phyloP scores from a whole-genome alignment of 148 eudicot genomes.

The Amaranthus cruentus region DNA sequence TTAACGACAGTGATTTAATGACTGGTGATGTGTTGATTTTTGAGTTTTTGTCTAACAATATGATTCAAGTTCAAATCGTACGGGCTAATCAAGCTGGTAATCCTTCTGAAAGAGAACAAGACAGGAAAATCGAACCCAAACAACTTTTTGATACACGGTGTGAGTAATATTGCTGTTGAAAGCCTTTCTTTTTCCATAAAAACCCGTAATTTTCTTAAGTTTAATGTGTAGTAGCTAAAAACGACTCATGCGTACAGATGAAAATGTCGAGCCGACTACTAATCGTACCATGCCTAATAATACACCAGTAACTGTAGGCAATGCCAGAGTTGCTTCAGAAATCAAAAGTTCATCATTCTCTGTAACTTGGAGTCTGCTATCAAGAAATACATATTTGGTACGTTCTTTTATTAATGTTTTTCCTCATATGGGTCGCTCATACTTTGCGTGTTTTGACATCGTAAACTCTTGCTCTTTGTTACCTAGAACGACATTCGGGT shows the following conservation, averaged over 20 bases:
- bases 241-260: constrained; percentile 7
- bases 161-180: not conserved
- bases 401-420: constrained; percentile 6
- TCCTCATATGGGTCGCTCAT: not conserved
- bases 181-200: not conserved
- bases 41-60: constrained; percentile 13
- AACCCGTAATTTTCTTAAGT: not conserved
- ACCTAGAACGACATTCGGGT: not conserved
- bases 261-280: constrained; percentile 14
- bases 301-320: constrained; percentile 1
- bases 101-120: constrained; percentile 4
- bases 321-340: constrained; percentile 1
- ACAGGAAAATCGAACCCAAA: not conserved
- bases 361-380: constrained; percentile 1
- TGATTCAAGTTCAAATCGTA: constrained; percentile 13
- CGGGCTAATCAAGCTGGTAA: constrained; percentile 8
- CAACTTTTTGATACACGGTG: not conserved
- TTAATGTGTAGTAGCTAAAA: constrained; percentile 3
- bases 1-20: not conserved
- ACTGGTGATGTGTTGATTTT: constrained; percentile 22
- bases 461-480: not conserved
- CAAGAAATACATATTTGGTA: constrained; percentile 18
- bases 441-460: not conserved
- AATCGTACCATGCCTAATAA: not conserved
- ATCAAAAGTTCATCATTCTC: constrained; percentile 18